Evolutionary conservation across 371 early-diverging fungal species (phyloP), one percentile per base, ranked within the genome.

Genomic region (Rhizopus arrhizus): DNA sequence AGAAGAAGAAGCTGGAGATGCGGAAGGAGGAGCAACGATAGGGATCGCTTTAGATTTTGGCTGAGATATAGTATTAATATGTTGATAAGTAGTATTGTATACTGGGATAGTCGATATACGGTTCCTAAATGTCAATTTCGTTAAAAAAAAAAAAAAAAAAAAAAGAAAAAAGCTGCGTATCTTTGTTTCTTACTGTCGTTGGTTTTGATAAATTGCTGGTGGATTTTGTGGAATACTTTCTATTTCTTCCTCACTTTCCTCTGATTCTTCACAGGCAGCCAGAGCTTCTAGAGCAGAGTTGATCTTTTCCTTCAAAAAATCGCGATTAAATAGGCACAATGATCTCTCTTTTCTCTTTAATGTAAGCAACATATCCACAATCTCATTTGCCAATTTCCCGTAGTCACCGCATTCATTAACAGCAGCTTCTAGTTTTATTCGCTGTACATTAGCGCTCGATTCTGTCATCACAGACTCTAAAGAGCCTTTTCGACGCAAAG

Each of bases 361-460:
- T 1, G 81, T 76, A 22, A 83, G 42, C 16, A 83, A 46, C 68
- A 83, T 68, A 9, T 77, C 77, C 2, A 74, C 78, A 50, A 83
- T 75, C 47, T 80, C 83, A 1, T 73, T 38, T 1, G 60, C 40
- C 2, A 63, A 43, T 11, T 74, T 73, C 4, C 70, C 70, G 50
- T 74, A 75, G 47, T 73, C 66, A 36, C 77, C 77, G 42, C 78
- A 70, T 29, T 64, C 59, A 28, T 67, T 53, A 6, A 83, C 78
- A 22, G 78, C 81, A 7, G 74, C 69, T 36, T 63, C 56, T 54
- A 83, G 61, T 57, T 74, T 77, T 15, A 59, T 55, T 57, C 73
- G 56, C 13, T 71, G 61, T 28, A 74, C 59, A 5, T 63, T 61
- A 16, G 54, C 73, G 5, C 58, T 66, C 2, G 68, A 64, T 41